Conservation (phyloP, 129 eudicot species). For the Centaurea solstitialis region DNA sequence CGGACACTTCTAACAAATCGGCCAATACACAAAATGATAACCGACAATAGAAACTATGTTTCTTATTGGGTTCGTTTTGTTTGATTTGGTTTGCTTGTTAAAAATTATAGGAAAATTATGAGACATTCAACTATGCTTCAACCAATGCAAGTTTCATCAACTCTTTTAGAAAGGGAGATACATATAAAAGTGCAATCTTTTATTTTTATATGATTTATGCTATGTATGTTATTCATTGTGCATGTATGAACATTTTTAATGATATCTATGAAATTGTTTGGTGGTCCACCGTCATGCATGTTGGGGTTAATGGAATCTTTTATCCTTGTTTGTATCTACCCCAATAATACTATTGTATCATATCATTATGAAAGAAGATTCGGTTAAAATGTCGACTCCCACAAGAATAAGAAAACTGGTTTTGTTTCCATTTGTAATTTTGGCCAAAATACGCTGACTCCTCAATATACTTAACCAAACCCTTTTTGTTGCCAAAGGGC, state of each 20-base stretch:
- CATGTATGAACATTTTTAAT: neutral
- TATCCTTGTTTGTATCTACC: neutral
- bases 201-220: neutral
- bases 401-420: neutral
- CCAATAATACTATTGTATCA: neutral
- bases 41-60: no score
- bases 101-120: no score
- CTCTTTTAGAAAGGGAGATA: no score
- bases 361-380: neutral
- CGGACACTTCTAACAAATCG: no score
- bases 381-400: neutral
- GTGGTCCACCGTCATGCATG: neutral
- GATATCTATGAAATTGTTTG: no score
- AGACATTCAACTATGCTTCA: no score
- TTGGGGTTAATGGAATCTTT: neutral
- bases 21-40: no score
- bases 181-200: no score
- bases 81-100: neutral
- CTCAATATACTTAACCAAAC: neutral
- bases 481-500: no score
- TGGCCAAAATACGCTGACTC: neutral
- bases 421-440: neutral
- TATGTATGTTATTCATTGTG: neutral
- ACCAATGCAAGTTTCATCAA: neutral
- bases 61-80: no score